Evolutionary conservation across 352 stramenopile species (phyloP).

Genomic region (Phytopythium sindhum): DNA sequence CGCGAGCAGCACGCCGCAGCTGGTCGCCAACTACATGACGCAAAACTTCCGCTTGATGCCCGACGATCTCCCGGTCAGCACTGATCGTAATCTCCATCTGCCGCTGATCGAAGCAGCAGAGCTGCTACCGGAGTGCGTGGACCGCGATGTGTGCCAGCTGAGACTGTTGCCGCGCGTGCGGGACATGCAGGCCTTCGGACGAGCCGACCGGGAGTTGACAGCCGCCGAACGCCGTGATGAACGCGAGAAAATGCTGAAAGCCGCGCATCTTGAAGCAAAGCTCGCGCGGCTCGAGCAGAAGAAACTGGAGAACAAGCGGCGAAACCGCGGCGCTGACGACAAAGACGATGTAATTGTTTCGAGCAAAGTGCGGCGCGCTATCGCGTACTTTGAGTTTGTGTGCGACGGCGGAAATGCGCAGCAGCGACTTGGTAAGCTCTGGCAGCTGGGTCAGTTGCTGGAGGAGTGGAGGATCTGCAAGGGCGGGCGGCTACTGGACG

Average conservation of each 20-base stretch:
- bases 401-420: conserved; percentile 53
- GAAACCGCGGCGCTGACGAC: conserved; percentile 6
- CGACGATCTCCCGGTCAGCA: conserved; percentile 15
- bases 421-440: conserved; percentile 66
- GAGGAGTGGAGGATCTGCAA: conserved; percentile 80
- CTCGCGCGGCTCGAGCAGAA: conserved; percentile 41
- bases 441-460: conserved; percentile 65
- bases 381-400: conserved; percentile 61
- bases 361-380: conserved; percentile 49
- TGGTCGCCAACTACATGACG: conserved; percentile 63
- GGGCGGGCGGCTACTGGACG: conserved; percentile 55
- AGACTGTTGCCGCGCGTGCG: conserved; percentile 54
- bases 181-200: conserved; percentile 48
- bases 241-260: conserved; percentile 41
- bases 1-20: conserved; percentile 43
- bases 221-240: conserved; percentile 43
- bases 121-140: conserved; percentile 40
- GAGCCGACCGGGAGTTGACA: conserved; percentile 35
- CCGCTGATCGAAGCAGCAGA: conserved; percentile 23
- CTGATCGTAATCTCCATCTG: conserved; percentile 7
- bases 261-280: conserved; percentile 55
- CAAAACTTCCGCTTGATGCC: conserved; percentile 62
- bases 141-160: conserved; percentile 49
- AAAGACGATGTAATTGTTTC: conserved; percentile 30
- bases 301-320: conserved; percentile 28